phyloP scores from a whole-genome alignment of 495 filamentous ascomycete genomes.

The Hyaloscypha finlandica region DNA sequence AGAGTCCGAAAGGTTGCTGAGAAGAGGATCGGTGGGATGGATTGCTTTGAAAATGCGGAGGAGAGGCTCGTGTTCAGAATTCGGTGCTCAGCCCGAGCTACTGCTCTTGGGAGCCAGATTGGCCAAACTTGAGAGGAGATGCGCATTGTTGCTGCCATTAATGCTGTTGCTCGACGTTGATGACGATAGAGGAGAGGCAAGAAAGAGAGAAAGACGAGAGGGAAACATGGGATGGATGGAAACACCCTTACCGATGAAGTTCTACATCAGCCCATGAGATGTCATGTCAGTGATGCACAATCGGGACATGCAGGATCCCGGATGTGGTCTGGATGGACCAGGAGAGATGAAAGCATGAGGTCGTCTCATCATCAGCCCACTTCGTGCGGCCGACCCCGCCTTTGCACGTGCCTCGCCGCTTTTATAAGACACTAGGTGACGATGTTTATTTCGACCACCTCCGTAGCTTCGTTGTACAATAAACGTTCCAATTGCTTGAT shows the following conservation, averaged over 20 bases:
- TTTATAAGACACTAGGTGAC: neutral
- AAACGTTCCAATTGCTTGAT: neutral
- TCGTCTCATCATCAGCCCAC: neutral
- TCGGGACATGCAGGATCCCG: neutral
- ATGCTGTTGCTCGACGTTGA: no score
- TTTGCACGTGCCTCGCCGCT: neutral
- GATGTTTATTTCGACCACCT: neutral
- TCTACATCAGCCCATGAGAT: neutral
- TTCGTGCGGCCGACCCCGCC: neutral
- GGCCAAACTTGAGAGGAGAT: constrained; percentile 20
- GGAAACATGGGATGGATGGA: neutral
- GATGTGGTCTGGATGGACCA: neutral
- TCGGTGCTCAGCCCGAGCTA: constrained; percentile 4
- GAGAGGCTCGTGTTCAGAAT: neutral
- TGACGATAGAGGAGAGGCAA: neutral
- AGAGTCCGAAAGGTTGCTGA: constrained; percentile 13
- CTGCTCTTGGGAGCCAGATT: constrained; percentile 21
- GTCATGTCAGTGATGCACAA: neutral
- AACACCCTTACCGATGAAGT: neutral
- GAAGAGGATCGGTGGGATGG: constrained; percentile 3
- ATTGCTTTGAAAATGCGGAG: neutral
- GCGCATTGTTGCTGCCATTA: neutral
- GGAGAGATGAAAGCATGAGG: neutral
- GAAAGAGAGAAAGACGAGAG: neutral
- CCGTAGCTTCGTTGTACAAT: neutral